Percentiles rank a stretch among this genome's conserved stretches.
These are phyloP conservation scores for Sanguinoderma infundibulare DNA, from an alignment of 1,284 basidiomycete species.

Conservation along the genomic window DNA sequence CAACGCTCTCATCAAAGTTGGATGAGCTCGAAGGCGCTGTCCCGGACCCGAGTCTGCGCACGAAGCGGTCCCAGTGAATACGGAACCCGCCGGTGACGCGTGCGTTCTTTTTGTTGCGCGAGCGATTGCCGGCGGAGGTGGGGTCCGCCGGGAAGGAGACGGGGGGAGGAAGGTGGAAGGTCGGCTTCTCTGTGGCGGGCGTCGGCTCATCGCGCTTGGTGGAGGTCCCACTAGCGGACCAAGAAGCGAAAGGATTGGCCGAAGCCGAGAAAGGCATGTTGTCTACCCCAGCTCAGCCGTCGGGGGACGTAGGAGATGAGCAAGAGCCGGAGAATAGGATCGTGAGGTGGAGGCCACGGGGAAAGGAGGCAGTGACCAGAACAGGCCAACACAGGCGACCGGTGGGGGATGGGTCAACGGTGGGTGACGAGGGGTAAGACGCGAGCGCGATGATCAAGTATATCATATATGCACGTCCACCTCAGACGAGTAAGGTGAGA, in stretches of 20 bases:
- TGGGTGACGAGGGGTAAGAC: too few species aligned
- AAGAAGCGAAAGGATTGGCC: slow-evolving; percentile 26
- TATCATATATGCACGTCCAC: too few species aligned
- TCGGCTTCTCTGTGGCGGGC: slow-evolving; percentile 14
- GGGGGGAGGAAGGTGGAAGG: slow-evolving; percentile 17
- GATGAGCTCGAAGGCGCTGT: slow-evolving; percentile 49
- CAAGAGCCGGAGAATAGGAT: too few species aligned
- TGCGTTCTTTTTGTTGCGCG: slow-evolving; percentile 36
- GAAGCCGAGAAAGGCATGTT: slow-evolving; percentile 28
- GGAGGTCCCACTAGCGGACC: slow-evolving; percentile 16
- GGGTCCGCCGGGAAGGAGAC: slow-evolving; percentile 19
- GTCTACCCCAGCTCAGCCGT: too few species aligned
- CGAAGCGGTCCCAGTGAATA: slow-evolving; percentile 48
- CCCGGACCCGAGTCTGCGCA: slow-evolving; percentile 46
- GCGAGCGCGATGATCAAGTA: too few species aligned
- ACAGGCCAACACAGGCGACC: too few species aligned
- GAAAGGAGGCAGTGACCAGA: too few species aligned
- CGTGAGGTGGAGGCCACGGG: too few species aligned
- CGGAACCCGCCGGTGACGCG: slow-evolving; percentile 42
- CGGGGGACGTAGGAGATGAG: too few species aligned
- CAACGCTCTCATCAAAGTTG: slow-evolving; percentile 42
- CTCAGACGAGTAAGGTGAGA: too few species aligned
- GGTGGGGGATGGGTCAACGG: too few species aligned
- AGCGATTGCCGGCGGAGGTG: slow-evolving; percentile 19
- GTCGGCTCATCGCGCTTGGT: slow-evolving; percentile 28